phyloP scores from a whole-genome alignment of 768 basidiomycete species.

The Mycena latifolia region DNA sequence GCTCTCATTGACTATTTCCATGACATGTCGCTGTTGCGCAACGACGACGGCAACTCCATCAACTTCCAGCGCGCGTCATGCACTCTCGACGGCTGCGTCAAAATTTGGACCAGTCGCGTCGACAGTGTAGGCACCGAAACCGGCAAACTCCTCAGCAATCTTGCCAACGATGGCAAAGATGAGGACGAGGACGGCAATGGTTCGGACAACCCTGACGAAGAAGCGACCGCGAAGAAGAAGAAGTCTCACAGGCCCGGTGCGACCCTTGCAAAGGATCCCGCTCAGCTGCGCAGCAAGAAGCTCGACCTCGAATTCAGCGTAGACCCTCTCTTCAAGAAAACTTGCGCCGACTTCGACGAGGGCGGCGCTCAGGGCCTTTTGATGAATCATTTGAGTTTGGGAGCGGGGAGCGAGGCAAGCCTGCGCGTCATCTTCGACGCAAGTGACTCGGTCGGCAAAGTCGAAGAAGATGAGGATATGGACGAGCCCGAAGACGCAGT shows the following conservation, averaged over 20 bases:
- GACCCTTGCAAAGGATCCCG: conserved; percentile 90
- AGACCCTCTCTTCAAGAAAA: conserved; percentile 98
- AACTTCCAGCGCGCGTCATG: conserved; percentile 99
- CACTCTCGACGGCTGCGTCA: conserved; percentile 98
- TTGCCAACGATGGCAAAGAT: conserved; percentile 68
- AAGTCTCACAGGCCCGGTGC: conserved; percentile 79
- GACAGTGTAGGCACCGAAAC: conserved; percentile 98
- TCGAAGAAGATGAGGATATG: conserved; percentile 81
- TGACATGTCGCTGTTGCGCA: conserved; percentile 95
- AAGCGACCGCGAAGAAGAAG: conserved; percentile 72
- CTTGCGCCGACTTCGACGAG: conserved; percentile 98
- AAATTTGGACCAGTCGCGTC: conserved; percentile 98
- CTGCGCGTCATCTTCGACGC: conserved; percentile 97
- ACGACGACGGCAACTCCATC: conserved; percentile 94
- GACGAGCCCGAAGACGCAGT: conserved; percentile 79
- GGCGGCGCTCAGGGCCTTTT: conserved; percentile 95
- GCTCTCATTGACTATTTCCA: conserved; percentile 99
- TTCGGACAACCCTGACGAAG: conserved; percentile 78
- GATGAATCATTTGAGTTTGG: conserved; percentile 94
- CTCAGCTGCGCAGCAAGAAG: conserved; percentile 89
- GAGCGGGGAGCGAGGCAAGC: conserved; percentile 82
- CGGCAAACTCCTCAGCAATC: conserved; percentile 92
- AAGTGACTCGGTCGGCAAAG: conserved; percentile 86
- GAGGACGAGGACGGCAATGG: conserved; percentile 72
- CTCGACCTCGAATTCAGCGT: conserved; percentile 96